Evolutionary conservation across 2,329 filamentous ascomycete species (phyloP), one percentile per base, ranked within the genome.

Genomic region (Claviceps quebecensis): DNA sequence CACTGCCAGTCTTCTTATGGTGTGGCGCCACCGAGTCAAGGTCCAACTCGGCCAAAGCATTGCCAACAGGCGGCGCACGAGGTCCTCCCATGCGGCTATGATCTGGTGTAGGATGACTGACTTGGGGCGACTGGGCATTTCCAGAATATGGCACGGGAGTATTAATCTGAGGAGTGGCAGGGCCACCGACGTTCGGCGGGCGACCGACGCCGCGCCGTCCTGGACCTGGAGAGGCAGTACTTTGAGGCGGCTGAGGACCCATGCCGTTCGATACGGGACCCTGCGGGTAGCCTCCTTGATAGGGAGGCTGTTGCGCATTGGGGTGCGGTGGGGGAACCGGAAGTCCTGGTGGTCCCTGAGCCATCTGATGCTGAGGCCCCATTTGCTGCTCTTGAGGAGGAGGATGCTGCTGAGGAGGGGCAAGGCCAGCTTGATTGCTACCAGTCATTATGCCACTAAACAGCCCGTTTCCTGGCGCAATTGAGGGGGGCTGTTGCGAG

Each of bases 381-480:
- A 70, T 66, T 58, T 77, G 77, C 63, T 83, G 80, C 60, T 84
- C 77, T 67, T 83, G 81, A 56, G 77, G 77, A 59, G 88, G 89
- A 60, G 95, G 50, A 49, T 52, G 53, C 23, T 52, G 81, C 60
- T 80, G 78, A 57, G 89, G 89, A 59, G 95, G 83, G 54, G 87
- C 87, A 56, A 88, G 86, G 55, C 86, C 88, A 60, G 84, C 86
- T 71, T 91, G 88, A 61, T 84, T 86, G 56, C 78, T 81, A 57
- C 91, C 91, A 52, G 90, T 82, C 87, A 98, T 97, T 64, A 97
- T 95, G 52, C 88, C 89, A 59, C 88, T 89, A 64, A 98, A 97
- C 41, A 97, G 77, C 63, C 94, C 93, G 65, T 86, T 91, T 26
- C 91, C 90, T 63, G 94, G 86, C 29, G 89, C 87, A 59, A 97